Evolutionary conservation across 164 flowering plant genomes (phyloP).

Genomic region (Santalum album): DNA sequence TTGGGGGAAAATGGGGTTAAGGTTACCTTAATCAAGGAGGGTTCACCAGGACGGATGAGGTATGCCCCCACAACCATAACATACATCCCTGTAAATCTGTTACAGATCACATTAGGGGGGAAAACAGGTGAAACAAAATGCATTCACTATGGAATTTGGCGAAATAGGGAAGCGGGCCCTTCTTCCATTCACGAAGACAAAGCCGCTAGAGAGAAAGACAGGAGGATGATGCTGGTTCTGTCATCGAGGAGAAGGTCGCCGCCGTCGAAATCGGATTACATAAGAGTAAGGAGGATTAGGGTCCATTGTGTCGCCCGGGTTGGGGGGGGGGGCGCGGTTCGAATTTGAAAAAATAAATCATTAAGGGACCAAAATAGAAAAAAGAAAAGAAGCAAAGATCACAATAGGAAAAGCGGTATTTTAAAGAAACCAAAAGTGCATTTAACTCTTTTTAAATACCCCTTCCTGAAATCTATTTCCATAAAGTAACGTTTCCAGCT

Average conservation of each 20-base stretch:
- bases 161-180: constrained; percentile 27
- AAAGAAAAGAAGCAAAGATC: no score
- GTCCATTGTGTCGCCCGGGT: no score
- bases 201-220: constrained; percentile 41
- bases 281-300: no score
- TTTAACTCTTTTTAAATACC: no score
- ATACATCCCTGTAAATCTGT: constrained; percentile 76
- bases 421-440: no score
- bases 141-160: not conserved
- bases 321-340: not conserved
- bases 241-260: constrained; percentile 55
- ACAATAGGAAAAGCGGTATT: no score
- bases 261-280: constrained; percentile 13
- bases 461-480: no score
- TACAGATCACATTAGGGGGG: no score
- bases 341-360: not conserved
- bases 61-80: constrained; percentile 78
- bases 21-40: constrained; percentile 55
- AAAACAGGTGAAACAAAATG: no score
- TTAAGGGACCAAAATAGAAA: no score
- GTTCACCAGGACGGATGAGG: constrained; percentile 27
- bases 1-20: not conserved
- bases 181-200: constrained; percentile 44
- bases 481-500: no score
- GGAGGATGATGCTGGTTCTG: constrained; percentile 55